Evolutionary conservation across 2,329 filamentous ascomycete genomes (phyloP).

Genomic region (Thielaviopsis ethacetica): DNA sequence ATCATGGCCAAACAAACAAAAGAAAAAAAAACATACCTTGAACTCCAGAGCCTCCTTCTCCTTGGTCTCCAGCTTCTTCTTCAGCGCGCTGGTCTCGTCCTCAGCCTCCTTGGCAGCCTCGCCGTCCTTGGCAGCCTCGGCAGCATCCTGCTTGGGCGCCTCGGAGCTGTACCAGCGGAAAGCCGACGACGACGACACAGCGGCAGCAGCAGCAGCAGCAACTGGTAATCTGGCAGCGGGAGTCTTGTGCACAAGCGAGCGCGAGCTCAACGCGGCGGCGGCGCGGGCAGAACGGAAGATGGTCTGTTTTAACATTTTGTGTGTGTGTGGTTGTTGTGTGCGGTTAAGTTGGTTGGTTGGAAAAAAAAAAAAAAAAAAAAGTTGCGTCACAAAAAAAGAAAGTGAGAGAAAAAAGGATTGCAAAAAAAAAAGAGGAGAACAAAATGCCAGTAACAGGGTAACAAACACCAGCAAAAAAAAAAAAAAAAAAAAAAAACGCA

Average conservation of each 20-base stretch:
- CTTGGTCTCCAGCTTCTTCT: constrained; percentile 36
- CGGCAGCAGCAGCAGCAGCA: too few relatives aligned
- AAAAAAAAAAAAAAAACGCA: background rate
- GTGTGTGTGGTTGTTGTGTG: background rate
- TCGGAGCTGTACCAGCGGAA: constrained; percentile 13
- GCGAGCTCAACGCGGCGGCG: constrained; percentile 4
- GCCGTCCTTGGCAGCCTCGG: constrained; percentile 16
- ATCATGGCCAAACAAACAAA: constrained; percentile 7
- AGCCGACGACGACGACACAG: background rate
- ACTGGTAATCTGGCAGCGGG: background rate
- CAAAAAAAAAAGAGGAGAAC: background rate
- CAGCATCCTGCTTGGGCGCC: constrained; percentile 14
- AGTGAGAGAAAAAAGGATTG: background rate
- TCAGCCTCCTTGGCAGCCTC: constrained; percentile 17
- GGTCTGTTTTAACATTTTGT: constrained; percentile 8
- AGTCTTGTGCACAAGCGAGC: constrained; percentile 1
- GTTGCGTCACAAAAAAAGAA: background rate
- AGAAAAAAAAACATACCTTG: constrained; percentile 45
- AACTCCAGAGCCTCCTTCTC: constrained; percentile 48
- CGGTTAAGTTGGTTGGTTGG: background rate
- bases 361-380: background rate
- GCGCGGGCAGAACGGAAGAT: constrained; percentile 7
- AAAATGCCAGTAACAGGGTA: background rate
- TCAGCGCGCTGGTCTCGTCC: constrained; percentile 27
- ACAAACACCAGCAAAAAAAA: background rate